Evolutionary conservation across 2,329 filamentous ascomycete genomes (phyloP), one percentile per base, ranked within the genome.

Genomic region (Thielaviopsis punctulata): DNA sequence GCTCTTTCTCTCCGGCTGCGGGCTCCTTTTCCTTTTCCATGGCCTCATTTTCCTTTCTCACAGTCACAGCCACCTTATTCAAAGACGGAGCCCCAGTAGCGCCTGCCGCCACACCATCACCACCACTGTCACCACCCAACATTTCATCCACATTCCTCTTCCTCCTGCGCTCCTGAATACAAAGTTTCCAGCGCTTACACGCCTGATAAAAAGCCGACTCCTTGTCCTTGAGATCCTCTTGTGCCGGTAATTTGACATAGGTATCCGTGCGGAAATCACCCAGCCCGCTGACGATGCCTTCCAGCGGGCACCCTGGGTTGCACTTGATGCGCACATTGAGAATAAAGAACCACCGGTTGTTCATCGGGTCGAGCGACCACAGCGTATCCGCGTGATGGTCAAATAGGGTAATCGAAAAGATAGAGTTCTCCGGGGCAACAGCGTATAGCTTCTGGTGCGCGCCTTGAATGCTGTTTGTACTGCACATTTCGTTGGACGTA

Each of bases 401-500:
- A 30, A 24, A 55, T 4, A 55, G 46, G 1, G 62, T 58, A 2
- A 63, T 57, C 19, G 56, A 59, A 22, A 62, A 61, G 54, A 60
- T 64, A 10, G 60, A 59, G 48, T 67, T 54, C n/a, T 61, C 64
- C 30, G 30, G 30, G 30, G 30, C 30, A 36, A 36, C 5, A 15
- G 13, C n/a, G 30, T n/a, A 3, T 15, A 15, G 7, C 7, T 10
- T 13, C 27, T 36, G 13, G 4, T 36, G 13, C 4, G 10, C 1
- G 30, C 9, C 30, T 6, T 15, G 7, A 12, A n/a, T n/a, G n/a
- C n/a, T 15, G 30, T 61, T 13, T 44, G 21, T 30, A 12, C 44
- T 9, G 51, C 30, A 7, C 6, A 15, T 22, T 0, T 69, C 60
- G 60, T 95, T 86, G 49, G 76, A 67, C 0, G 87, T 93, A 63